Percentiles rank a stretch among this genome's conserved stretches.
Evolutionary conservation across 495 filamentous ascomycete genomes (phyloP).

Genomic region (Talaromyces wortmannii): DNA sequence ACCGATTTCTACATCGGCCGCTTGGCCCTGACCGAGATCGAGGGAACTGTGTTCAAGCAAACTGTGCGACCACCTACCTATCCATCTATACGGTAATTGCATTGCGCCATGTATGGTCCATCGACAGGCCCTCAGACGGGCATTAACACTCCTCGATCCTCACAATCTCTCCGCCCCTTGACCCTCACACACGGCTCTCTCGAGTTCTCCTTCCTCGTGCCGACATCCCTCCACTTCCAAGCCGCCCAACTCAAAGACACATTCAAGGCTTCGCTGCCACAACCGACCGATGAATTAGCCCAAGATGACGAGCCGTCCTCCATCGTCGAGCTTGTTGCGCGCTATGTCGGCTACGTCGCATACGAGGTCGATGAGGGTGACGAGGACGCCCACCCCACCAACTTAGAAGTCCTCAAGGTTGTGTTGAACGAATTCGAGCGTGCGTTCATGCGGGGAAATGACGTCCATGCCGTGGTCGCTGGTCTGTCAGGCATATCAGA

Average conservation of each 20-base stretch:
- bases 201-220: slow-evolving; percentile 90
- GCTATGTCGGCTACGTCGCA: slow-evolving; percentile 86
- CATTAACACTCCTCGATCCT: slow-evolving; percentile 87
- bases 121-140: slow-evolving; percentile 82
- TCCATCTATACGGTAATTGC: background rate
- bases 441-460: slow-evolving; percentile 88
- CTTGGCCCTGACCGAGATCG: no score
- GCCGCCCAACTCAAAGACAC: slow-evolving; percentile 85
- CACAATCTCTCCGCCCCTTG: slow-evolving; percentile 80
- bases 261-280: slow-evolving; percentile 76
- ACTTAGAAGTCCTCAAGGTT: slow-evolving; percentile 81
- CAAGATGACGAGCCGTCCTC: slow-evolving; percentile 98
- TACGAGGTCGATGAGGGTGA: slow-evolving; percentile 83
- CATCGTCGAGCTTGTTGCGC: slow-evolving; percentile 77
- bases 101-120: slow-evolving; percentile 74
- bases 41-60: no score
- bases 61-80: no score
- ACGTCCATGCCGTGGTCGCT: slow-evolving; percentile 85
- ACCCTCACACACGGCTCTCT: slow-evolving; percentile 87
- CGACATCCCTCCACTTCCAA: slow-evolving; percentile 90
- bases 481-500: slow-evolving; percentile 76
- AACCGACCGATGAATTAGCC: slow-evolving; percentile 91
- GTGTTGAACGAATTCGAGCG: slow-evolving; percentile 93
- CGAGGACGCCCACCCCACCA: slow-evolving; percentile 76
- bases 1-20: no score